Evolutionary conservation across 2,329 filamentous ascomycete species (phyloP), one percentile per base, ranked within the genome.

Genomic region (Paecilomyces niveus): DNA sequence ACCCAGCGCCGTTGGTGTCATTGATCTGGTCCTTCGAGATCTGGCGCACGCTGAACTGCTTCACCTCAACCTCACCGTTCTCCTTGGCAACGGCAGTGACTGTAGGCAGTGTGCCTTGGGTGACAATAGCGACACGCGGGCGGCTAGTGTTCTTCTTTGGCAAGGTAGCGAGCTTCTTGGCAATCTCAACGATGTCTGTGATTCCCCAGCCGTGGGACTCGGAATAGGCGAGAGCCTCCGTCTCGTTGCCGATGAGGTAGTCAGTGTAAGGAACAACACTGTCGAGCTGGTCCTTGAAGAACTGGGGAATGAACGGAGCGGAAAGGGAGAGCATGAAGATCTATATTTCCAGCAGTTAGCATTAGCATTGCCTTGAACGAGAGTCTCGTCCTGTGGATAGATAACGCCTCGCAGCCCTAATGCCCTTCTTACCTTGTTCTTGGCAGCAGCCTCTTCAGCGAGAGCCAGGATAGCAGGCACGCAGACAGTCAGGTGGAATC

Each of bases 401-500:
- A 29, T 29, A 3, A 53, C 15, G 51, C 13, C 9, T 26, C 15
- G 51, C 10, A 32, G 3, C 21, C 11, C 32, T 35, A 5, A 31
- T 24, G 4, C 18, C 52, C 26, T 26, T 65, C 71, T 57, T 68
- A 84, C 82, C 86, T 99, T 99, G 84, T 97, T 88, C 76, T 90
- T 86, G 64, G 83, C 80, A 45, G 91, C 92, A 59, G 94, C 93
- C 79, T 97, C 89, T 62, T 96, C 88, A 66, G 89, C 93, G 54
- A 99, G 84, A 64, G 92, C 90, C 82, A 92, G 81, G 72, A 96
- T 92, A 65, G 94, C 93, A 22, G 89, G 87, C 52, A 93, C 91
- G 78, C 88, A 96, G 71, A 99, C 94, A 50, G 94, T 99, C 81
- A 99, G 85, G 82, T 99, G 94, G 82, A 92, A 99, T 53, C 94